phyloP scores from a whole-genome alignment of 371 early-diverging fungal species.

The Mortierella sp. region DNA sequence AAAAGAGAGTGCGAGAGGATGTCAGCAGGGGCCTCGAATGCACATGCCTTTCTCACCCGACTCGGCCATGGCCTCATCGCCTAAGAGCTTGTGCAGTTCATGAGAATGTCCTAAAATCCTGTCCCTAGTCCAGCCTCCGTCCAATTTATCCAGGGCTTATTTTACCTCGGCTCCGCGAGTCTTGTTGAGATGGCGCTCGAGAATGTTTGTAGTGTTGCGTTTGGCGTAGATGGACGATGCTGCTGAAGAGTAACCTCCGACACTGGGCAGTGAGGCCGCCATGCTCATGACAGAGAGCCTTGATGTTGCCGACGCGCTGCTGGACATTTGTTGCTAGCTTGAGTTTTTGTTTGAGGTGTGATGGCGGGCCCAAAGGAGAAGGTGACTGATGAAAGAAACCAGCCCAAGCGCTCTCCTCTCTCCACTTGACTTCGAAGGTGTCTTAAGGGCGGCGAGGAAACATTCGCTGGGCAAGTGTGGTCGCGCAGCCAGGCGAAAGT shows the following conservation, averaged over 20 bases:
- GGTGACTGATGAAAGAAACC: background rate
- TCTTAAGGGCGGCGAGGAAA: background rate
- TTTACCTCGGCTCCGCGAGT: conserved; percentile 73
- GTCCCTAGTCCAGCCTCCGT: background rate
- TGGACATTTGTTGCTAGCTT: conserved; percentile 30
- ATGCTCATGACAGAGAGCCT: conserved; percentile 56
- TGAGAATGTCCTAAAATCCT: background rate
- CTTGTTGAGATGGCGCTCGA: conserved; percentile 79
- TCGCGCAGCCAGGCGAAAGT: conserved; percentile 11
- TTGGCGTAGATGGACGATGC: conserved; percentile 62
- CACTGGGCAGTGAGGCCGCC: conserved; percentile 53
- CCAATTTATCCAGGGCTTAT: background rate
- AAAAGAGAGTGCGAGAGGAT: background rate
- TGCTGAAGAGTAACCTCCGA: conserved; percentile 56
- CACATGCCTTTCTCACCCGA: background rate
- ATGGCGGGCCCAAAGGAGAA: background rate
- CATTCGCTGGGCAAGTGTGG: background rate
- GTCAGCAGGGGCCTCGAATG: background rate
- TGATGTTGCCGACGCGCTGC: conserved; percentile 41
- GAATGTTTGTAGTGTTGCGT: conserved; percentile 60
- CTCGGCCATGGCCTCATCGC: background rate
- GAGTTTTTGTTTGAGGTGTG: background rate
- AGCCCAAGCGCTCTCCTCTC: background rate
- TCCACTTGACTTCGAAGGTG: background rate
- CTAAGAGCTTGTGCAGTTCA: no score